These are phyloP conservation scores for Conticribra weissflogii DNA, from an alignment of 108 stramenopile species.

Conservation along the genomic window DNA sequence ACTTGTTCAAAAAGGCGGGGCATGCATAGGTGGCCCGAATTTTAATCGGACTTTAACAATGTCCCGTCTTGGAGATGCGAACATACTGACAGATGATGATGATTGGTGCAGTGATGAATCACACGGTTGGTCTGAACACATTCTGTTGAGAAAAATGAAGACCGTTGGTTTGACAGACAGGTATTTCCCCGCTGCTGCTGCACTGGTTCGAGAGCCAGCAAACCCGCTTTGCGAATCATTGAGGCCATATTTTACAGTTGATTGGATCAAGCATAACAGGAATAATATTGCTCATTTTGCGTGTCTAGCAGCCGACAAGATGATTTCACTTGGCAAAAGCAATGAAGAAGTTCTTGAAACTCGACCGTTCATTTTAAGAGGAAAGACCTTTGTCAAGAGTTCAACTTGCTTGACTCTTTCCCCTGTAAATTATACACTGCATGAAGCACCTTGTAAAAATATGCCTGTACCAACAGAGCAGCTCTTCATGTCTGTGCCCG, in stretches of 20 bases:
- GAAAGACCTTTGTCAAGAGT: not conserved
- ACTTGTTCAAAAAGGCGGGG: not conserved
- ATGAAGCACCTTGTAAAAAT: not conserved
- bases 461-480: not conserved
- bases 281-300: not conserved
- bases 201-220: not conserved
- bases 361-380: not conserved
- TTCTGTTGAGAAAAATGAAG: not conserved
- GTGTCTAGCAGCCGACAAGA: not conserved
- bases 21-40: not conserved
- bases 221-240: not conserved
- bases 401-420: not conserved
- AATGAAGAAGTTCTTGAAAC: not conserved
- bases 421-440: not conserved
- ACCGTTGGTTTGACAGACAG: not conserved
- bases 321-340: not conserved
- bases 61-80: not conserved
- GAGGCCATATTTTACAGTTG: not conserved
- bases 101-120: not conserved
- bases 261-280: not conserved
- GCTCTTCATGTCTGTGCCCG: too few relatives aligned
- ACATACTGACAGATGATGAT: not conserved
- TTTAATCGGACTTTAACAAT: not conserved
- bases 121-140: not conserved
- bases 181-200: constrained; percentile 1